Conservation (phyloP, 768 basidiomycete genomes). For the Steccherinum ochraceum region DNA sequence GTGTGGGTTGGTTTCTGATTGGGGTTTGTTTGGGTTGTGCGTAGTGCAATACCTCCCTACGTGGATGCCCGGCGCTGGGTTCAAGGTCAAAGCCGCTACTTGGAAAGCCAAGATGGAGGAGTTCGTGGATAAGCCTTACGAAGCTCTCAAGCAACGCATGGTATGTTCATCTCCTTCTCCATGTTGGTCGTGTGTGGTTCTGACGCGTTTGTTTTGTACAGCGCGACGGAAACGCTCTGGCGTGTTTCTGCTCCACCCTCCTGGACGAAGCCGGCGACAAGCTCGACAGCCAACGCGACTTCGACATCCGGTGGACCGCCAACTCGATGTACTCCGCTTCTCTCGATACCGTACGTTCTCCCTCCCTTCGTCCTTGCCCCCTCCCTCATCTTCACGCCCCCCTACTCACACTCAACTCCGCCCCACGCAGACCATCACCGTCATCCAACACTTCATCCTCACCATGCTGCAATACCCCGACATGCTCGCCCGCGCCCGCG, state of each 20-base stretch:
- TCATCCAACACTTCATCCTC: constrained; percentile 55
- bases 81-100: constrained; percentile 48
- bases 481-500: constrained; percentile 49
- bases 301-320: constrained; percentile 76
- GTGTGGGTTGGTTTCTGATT: too few species aligned
- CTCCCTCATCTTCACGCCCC: constrained; percentile 1
- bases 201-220: constrained; percentile 13
- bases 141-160: constrained; percentile 49
- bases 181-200: background rate
- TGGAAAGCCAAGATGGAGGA: constrained; percentile 65
- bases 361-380: too few species aligned
- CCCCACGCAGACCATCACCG: constrained; percentile 41
- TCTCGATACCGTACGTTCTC: constrained; percentile 51
- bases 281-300: constrained; percentile 37
- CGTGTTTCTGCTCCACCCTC: constrained; percentile 43
- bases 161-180: constrained; percentile 24
- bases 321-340: constrained; percentile 75
- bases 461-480: constrained; percentile 61
- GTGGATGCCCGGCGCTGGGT: constrained; percentile 66
- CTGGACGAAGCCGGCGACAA: constrained; percentile 40
- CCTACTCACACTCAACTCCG: constrained; percentile 1
- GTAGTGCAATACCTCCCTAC: constrained; percentile 49
- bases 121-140: constrained; percentile 59
- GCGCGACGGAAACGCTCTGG: constrained; percentile 30
- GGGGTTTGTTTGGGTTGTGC: background rate